Base-by-base conservation (phyloP, 2,329 filamentous ascomycete species). In the Ilyonectria sp. region DNA sequence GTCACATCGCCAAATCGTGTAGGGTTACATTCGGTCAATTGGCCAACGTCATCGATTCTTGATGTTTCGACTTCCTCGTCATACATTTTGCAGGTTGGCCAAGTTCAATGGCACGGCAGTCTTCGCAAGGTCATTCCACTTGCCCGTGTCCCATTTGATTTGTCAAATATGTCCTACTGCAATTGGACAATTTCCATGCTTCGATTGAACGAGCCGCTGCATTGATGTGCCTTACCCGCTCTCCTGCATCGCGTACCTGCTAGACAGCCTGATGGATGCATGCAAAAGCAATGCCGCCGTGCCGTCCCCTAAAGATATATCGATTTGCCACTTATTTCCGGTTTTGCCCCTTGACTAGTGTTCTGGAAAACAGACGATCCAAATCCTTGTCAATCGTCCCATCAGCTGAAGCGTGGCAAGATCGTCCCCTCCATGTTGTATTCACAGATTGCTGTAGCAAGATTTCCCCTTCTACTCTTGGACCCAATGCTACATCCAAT, bases 21-120 rank as follows among this genome's bases (percentile, higher is more conserved):
- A 6, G 31, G 50, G 50, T 53, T 53, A 19, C 50, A 53, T 53
- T 50, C 21, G 15, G 9, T 8, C 29, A 13, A 19, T 31, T 19
- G 13, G n/a, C 29, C 13, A n/a, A 21, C 50, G 50, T 53, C 50
- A 53, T 53, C n/a, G 33, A 31, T 53, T 53, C 5, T 35, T 35
- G 4, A 21, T 10, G 26, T 19, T 29, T 52, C 49, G 10, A 19
- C 9, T n/a, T 11, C 29, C 3, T 52, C 26, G 26, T 52, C 29
- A 33, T 33, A 10, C 29, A 10, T 33, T 33, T 29, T 11, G 4
- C 10, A 6, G 3, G 15, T 8, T n/a, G 15, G 37, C 11, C 15
- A n/a, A 4, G 15, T 6, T 17, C 15, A 43, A 43, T 19, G 19
- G 15, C 5, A 43, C 40, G 15, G 40, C 2, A n/a, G 15, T 43